Base-by-base conservation (phyloP, 441 rosid genomes). In the Syzygium syzygioides region DNA sequence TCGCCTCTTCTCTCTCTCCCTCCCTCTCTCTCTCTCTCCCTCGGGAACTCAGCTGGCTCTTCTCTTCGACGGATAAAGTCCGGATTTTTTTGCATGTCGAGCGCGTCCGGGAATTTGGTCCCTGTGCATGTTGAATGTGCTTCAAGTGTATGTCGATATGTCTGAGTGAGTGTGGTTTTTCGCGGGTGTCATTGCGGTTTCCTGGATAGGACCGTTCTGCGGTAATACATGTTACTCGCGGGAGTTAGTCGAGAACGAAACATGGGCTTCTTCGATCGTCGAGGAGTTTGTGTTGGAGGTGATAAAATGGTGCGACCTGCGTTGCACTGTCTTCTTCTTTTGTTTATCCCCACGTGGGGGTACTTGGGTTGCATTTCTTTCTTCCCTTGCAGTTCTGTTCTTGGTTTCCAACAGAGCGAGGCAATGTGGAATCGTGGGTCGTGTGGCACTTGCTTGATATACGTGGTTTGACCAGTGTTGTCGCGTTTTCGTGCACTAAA, bases 101-200 rank as follows among this genome's bases (percentile, higher is more conserved):
- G 89, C 91, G 93, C 87, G 91, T 83, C 85, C 55, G 52, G 79
- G 89, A 86, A 90, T 66, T 91, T 55, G 87, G 89, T 64, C 28
- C 60, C 85, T 88, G 52, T 88, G 83, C 83, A 76, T 41, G 83
- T 41, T 76, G n/a, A 76, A 91, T 90, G 90, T 90, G 86, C 91
- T 92, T 90, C 88, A 91, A 85, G 93, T 94, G 96, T 95, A 93
- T 93, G 94, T 91, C 90, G 91, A 91, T 91, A 92, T 93, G 97
- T 92, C 97, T 89, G 93, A 91, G 84, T 89, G 94, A 91, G 85
- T 54, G 85, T 76, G 91, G 53, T 92, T 86, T 92, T 83, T 89
- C 85, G 88, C 66, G 85, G 85, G 52, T 71, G 57, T n/a, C 48
- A 34, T 76, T 23, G 83, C n/a, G 83, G 53, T 76, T 66, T 34